Conservation (phyloP, 768 basidiomycete species). For the Amanita polypyramis region DNA sequence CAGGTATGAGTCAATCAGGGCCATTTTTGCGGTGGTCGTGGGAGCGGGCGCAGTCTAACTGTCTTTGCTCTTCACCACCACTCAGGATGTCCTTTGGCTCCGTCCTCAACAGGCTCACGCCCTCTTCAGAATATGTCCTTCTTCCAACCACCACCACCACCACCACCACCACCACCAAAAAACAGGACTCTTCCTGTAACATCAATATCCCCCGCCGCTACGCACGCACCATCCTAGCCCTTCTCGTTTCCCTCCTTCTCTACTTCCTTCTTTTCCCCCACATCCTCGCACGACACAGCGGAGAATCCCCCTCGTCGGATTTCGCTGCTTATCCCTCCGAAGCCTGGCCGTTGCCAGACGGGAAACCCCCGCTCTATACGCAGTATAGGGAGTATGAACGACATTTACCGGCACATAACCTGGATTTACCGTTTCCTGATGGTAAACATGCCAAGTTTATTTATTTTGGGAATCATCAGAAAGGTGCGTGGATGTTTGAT, state of each 20-base stretch:
- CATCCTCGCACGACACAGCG: too few species aligned
- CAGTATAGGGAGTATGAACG: constrained; percentile 27
- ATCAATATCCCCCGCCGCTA: neutral
- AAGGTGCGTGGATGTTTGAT: neutral
- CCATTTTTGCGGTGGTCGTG: constrained; percentile 7
- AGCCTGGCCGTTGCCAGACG: neutral
- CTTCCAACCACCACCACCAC: neutral
- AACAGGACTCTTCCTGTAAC: neutral
- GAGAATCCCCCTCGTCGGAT: neutral
- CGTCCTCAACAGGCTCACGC: neutral
- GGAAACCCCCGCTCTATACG: constrained; percentile 14
- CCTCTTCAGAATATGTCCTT: too few species aligned
- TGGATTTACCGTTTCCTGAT: constrained; percentile 36
- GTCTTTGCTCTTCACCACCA: neutral
- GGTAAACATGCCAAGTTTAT: constrained; percentile 18
- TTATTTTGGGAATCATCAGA: constrained; percentile 5
- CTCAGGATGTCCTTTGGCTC: neutral
- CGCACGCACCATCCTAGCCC: neutral
- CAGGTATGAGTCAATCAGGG: constrained; percentile 46
- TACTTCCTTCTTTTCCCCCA: too few species aligned
- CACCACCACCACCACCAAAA: too few species aligned
- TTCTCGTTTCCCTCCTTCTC: neutral
- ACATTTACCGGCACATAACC: constrained; percentile 38
- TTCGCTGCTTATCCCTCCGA: neutral
- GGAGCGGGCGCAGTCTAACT: too few species aligned